Conservation (phyloP, 768 basidiomycete genomes). For the Zangia roseola region DNA sequence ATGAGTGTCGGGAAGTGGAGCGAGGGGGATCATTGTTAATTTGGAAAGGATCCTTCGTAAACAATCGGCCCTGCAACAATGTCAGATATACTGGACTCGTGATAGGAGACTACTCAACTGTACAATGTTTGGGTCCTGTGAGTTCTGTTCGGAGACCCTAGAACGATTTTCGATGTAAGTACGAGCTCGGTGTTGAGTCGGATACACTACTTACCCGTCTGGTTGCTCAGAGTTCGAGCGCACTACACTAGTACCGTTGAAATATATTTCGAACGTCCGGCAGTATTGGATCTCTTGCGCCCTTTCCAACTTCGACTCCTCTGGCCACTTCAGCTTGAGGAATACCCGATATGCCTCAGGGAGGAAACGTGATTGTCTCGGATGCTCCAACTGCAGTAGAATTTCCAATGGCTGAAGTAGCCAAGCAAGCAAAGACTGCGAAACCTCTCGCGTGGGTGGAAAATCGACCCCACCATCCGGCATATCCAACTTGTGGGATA, state of each 20-base stretch:
- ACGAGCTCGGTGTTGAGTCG: too few relatives aligned
- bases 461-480: not conserved
- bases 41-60: not conserved
- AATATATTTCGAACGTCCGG: slow-evolving; percentile 4
- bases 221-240: not conserved
- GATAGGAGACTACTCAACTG: not conserved
- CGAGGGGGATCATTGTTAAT: not conserved
- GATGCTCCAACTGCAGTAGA: not conserved
- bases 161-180: not conserved
- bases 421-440: slow-evolving; percentile 2
- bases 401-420: not conserved
- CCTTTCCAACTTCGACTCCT: not conserved
- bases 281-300: not conserved
- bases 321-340: not conserved
- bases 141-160: not conserved
- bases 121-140: not conserved
- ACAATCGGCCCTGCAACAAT: not conserved
- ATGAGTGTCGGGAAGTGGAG: not conserved
- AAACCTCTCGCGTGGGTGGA: not conserved
- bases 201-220: too few relatives aligned
- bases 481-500: not conserved
- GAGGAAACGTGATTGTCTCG: not conserved
- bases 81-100: not conserved
- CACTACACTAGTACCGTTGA: slow-evolving; percentile 1
- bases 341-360: slow-evolving; percentile 1